Conservation (phyloP, 208 protist species). For the Wallacemonas sp. region DNA sequence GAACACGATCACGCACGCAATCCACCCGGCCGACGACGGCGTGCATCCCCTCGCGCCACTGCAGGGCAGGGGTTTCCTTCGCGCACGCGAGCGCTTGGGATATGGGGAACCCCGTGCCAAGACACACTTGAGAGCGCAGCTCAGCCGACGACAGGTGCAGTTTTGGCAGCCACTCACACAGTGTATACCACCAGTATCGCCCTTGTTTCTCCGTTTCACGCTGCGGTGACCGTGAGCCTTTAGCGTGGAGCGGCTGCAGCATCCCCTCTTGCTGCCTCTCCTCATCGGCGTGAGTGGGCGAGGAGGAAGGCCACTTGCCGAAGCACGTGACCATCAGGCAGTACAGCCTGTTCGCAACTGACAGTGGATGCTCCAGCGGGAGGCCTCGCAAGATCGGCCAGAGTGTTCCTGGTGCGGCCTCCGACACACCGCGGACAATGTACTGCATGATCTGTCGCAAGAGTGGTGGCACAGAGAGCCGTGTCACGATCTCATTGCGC, state of each 20-base stretch:
- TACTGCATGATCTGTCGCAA: neutral
- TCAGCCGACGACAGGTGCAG: slow-evolving; percentile 32
- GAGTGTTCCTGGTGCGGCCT: neutral
- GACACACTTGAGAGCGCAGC: slow-evolving; percentile 37
- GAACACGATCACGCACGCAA: slow-evolving; percentile 21
- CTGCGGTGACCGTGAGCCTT: too few relatives aligned
- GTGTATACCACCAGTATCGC: slow-evolving; percentile 35
- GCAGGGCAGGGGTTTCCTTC: slow-evolving; percentile 34
- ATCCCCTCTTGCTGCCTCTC: neutral
- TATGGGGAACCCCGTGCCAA: slow-evolving; percentile 56
- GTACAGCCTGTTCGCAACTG: slow-evolving; percentile 24
- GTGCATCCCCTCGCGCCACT: slow-evolving; percentile 46
- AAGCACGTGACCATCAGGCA: slow-evolving; percentile 22
- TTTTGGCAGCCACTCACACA: slow-evolving; percentile 40
- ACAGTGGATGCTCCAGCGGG: slow-evolving; percentile 26
- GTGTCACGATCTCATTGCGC: neutral
- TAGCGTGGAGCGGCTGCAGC: too few relatives aligned
- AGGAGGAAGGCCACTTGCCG: neutral
- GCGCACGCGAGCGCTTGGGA: slow-evolving; percentile 52
- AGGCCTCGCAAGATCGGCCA: slow-evolving; percentile 26
- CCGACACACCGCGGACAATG: neutral
- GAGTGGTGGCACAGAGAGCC: neutral
- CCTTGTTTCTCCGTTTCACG: too few relatives aligned
- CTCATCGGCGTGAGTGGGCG: neutral
- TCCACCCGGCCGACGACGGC: slow-evolving; percentile 71